A percentile compares a stretch with the other conserved stretches of the same genome.
phyloP scores from a whole-genome alignment of 768 basidiomycete genomes.

The Hericium alpestre region DNA sequence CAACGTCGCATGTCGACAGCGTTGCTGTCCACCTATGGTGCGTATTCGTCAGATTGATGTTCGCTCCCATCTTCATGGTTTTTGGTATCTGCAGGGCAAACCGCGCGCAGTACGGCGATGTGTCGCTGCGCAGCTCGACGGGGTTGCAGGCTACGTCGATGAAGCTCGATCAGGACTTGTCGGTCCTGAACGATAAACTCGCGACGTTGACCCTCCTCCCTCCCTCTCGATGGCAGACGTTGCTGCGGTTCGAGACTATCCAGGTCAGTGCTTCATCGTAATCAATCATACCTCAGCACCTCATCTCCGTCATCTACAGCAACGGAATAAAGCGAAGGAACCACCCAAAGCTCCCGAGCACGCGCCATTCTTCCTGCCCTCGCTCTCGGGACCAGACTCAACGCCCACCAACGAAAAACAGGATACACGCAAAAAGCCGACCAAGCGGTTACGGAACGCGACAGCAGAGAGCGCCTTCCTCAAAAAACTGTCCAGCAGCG shows the following conservation, averaged over 20 bases:
- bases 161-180: slow-evolving; percentile 61
- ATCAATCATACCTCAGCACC: background rate
- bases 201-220: slow-evolving; percentile 89
- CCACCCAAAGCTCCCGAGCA: slow-evolving; percentile 90
- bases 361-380: slow-evolving; percentile 95
- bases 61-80: no score
- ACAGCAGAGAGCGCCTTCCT: slow-evolving; percentile 54
- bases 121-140: slow-evolving; percentile 41
- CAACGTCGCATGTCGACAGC: slow-evolving; percentile 88
- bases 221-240: slow-evolving; percentile 88
- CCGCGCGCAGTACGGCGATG: slow-evolving; percentile 83
- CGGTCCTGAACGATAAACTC: slow-evolving; percentile 83
- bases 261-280: slow-evolving; percentile 38
- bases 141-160: slow-evolving; percentile 32
- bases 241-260: slow-evolving; percentile 93
- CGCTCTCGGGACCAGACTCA: slow-evolving; percentile 78
- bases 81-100: slow-evolving; percentile 58
- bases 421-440: slow-evolving; percentile 33
- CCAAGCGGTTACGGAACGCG: slow-evolving; percentile 21
- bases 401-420: slow-evolving; percentile 35
- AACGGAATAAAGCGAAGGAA: slow-evolving; percentile 94
- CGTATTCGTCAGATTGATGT: slow-evolving; percentile 7
- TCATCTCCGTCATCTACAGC: slow-evolving; percentile 30
- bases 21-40: slow-evolving; percentile 94
- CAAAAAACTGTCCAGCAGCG: slow-evolving; percentile 46